Evolutionary conservation across 495 filamentous ascomycete species (phyloP), one percentile per base, ranked within the genome.

Genomic region (Neurospora sublineolata): DNA sequence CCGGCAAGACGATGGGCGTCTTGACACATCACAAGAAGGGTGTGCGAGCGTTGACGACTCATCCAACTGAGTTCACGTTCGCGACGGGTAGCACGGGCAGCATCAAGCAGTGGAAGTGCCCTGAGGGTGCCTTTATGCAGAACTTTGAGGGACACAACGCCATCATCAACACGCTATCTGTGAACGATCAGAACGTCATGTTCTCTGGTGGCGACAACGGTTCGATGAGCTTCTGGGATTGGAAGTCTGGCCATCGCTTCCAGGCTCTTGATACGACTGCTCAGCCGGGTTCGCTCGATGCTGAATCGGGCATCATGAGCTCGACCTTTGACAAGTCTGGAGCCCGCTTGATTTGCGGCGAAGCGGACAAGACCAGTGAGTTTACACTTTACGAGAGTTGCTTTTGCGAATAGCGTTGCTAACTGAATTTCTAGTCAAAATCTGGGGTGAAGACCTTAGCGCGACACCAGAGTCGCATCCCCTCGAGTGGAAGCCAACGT

Each of bases 21-120:
- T 83, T 99, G 71, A 99, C 96, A 9, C 96, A 99, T 79, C 96
- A 99, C 88, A 99, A 99, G 80, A 97, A 97, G 83, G 92, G 93
- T 70, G 94, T 99, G 10, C 88, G 96, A 46, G 88, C 87, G n/a
- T 85, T 99, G 70, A 87, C 92, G 20, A 87, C 89, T 3, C 96
- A 98, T 80, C 96, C 96, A 0, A 90, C 86, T 69, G 96, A 99
- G 79, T 99, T 97, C 81, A 99, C 96, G 1, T 99, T 99, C 75
- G 96, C 94, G 38, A 93, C 88, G 73, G 94, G 91, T 72, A 95
- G 92, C 77, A 93, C 94, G 0, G 90, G 91, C 33, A 93, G 90
- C 79, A 99, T 99, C 83, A 99, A 99, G 85, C 96, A 98, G 80
- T 99, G 95, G 94, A 98, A 98, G 80, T 98, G 94, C 76, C 96